These are phyloP conservation scores for Termitomyces sp. DNA, from an alignment of 768 basidiomycete species.

Conservation along the genomic window DNA sequence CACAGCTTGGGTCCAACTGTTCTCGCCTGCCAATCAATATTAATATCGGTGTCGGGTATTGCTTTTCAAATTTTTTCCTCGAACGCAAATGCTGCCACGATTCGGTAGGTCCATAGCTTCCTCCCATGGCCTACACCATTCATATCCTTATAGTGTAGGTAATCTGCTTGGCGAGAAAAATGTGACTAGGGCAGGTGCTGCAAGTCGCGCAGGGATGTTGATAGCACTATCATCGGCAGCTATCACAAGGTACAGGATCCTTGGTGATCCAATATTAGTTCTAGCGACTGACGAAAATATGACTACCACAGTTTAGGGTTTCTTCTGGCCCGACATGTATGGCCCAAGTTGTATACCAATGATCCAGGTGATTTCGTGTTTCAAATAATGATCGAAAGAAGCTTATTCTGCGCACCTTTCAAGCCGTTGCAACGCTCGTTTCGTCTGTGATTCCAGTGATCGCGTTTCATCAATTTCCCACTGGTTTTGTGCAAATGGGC, in stretches of 20 bases:
- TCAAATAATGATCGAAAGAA: not conserved
- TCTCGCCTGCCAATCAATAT: not conserved
- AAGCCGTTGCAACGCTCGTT: slow-evolving; percentile 54
- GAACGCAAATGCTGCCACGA: slow-evolving; percentile 74
- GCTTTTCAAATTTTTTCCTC: slow-evolving; percentile 83
- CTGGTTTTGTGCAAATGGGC: slow-evolving; percentile 62
- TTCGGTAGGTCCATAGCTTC: slow-evolving; percentile 46
- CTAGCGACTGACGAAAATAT: not conserved
- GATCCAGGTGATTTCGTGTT: slow-evolving; percentile 42
- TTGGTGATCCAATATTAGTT: not conserved
- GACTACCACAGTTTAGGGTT: not conserved
- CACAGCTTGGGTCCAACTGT: not conserved
- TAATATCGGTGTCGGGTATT: slow-evolving; percentile 32
- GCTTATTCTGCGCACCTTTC: not conserved
- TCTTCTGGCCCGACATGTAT: slow-evolving; percentile 19
- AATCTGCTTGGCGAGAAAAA: slow-evolving; percentile 13
- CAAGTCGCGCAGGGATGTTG: slow-evolving; percentile 52
- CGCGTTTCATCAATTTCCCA: slow-evolving; percentile 79
- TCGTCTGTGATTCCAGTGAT: slow-evolving; percentile 71
- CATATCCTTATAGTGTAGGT: slow-evolving; percentile 1
- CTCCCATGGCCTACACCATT: not conserved
- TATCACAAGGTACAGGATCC: not conserved
- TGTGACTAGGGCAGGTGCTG: slow-evolving; percentile 4
- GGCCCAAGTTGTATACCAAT: slow-evolving; percentile 71
- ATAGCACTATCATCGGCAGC: slow-evolving; percentile 23